These are phyloP conservation scores for Carex littledalei DNA, from an alignment of 176 grass and related monocot species.

Conservation along the genomic window DNA sequence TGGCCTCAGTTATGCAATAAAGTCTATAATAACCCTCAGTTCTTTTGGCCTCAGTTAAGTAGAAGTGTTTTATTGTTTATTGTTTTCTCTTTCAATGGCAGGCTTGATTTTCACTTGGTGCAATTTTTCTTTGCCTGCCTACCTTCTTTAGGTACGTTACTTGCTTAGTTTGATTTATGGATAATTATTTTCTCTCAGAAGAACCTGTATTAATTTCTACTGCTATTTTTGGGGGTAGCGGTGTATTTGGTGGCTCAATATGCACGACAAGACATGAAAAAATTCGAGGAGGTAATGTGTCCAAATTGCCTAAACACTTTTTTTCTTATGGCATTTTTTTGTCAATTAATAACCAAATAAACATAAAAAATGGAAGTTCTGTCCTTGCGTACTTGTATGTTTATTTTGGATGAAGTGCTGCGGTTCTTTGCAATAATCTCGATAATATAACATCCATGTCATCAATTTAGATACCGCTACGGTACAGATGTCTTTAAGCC, in stretches of 20 bases:
- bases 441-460: not conserved
- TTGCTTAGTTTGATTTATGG: slow-evolving; percentile 15
- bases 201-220: not conserved
- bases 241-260: slow-evolving; percentile 81
- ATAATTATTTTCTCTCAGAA: not conserved
- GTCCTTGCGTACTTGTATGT: not conserved
- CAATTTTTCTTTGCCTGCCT: slow-evolving; percentile 91
- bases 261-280: slow-evolving; percentile 76
- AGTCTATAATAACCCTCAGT: not conserved
- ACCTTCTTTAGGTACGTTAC: slow-evolving; percentile 74
- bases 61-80: slow-evolving; percentile 10
- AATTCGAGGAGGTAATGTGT: slow-evolving; percentile 76
- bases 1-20: not conserved
- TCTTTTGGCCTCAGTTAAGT: not conserved
- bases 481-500: not conserved
- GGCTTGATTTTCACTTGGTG: slow-evolving; percentile 94
- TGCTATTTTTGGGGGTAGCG: slow-evolving; percentile 46
- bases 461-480: not conserved
- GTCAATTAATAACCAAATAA: not conserved
- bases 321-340: not conserved
- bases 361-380: not conserved
- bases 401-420: slow-evolving; percentile 8
- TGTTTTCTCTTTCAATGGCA: slow-evolving; percentile 28
- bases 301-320: not conserved
- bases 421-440: not conserved